Evolutionary conservation across 2,329 filamentous ascomycete species (phyloP).

Genomic region (Colletotrichum sp.): DNA sequence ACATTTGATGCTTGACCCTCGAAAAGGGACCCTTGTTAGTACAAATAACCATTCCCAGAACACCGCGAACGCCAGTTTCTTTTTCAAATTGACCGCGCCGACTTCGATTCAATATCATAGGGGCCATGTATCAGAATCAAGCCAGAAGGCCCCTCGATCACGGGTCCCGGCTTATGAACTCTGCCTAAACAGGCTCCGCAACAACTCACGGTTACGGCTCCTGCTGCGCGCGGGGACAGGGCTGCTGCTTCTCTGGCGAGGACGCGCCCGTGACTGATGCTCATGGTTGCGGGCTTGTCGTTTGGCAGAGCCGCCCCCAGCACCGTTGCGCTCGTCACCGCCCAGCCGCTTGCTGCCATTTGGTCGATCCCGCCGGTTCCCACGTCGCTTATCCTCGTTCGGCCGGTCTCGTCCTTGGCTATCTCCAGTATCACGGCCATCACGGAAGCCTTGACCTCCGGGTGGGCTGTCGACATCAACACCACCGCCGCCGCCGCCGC

Average conservation of each 20-base stretch:
- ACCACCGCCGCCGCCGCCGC: neutral
- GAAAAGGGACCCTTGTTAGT: neutral
- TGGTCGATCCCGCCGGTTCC: neutral
- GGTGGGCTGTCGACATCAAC: neutral
- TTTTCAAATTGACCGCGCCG: neutral
- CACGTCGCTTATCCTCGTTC: neutral
- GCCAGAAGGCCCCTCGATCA: too few species aligned
- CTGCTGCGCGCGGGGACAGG: neutral
- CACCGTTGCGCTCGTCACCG: neutral
- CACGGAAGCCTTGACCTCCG: neutral
- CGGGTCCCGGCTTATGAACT: neutral
- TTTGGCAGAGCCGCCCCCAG: neutral
- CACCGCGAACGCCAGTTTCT: slow-evolving; percentile 13
- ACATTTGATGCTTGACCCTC: slow-evolving; percentile 1
- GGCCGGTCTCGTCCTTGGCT: neutral
- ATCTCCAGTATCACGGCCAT: neutral
- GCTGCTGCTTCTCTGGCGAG: neutral
- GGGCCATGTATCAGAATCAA: neutral
- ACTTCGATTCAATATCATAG: neutral
- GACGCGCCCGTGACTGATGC: neutral
- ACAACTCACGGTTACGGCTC: neutral
- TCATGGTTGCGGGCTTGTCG: neutral
- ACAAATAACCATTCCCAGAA: neutral
- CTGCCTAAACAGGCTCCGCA: neutral
- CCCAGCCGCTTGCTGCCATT: neutral